These are phyloP conservation scores for Mortierella hygrophila DNA, from an alignment of 192 early-diverging fungal species.

Conservation along the genomic window DNA sequence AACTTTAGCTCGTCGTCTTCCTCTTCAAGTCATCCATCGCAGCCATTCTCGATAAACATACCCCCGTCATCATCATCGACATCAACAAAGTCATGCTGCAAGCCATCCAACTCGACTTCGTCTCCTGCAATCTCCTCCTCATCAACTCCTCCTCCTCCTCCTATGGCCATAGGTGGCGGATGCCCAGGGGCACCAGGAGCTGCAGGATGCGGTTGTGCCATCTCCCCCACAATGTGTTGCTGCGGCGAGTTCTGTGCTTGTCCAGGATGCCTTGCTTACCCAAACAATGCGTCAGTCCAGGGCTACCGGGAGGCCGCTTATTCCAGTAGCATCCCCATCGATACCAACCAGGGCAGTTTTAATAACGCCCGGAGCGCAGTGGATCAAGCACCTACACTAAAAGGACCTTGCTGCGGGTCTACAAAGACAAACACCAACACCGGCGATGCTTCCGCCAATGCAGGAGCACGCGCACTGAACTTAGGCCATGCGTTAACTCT, in stretches of 20 bases:
- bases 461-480: conserved; percentile 9
- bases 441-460: neutral
- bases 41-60: neutral
- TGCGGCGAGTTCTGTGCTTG: conserved; percentile 52
- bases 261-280: conserved; percentile 51
- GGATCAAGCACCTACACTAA: neutral
- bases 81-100: conserved; percentile 10
- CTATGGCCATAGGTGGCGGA: neutral
- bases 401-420: conserved; percentile 32
- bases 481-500: conserved; percentile 36
- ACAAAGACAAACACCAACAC: neutral
- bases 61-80: conserved; percentile 8
- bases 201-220: conserved; percentile 38
- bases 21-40: neutral
- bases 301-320: neutral
- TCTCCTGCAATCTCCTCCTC: neutral
- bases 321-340: neutral
- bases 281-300: conserved; percentile 21
- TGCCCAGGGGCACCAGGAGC: neutral
- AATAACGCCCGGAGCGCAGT: neutral
- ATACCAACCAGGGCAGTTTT: neutral
- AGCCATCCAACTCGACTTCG: neutral
- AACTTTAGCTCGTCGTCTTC: conserved; percentile 2
- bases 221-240: conserved; percentile 52
- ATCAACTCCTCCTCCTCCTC: neutral